Conservation (phyloP, 78 protist species). For the Dictyostelium intermedium region DNA sequence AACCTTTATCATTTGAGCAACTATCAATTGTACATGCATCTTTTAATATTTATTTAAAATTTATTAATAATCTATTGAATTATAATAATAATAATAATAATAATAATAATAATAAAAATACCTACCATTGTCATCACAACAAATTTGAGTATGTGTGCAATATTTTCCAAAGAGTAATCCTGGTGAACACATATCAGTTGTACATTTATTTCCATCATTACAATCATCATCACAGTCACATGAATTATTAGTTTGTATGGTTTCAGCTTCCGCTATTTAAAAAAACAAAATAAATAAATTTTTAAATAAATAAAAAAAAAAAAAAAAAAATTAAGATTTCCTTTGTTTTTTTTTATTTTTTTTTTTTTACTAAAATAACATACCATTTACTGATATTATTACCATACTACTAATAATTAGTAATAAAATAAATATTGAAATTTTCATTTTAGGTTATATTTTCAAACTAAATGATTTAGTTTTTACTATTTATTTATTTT, state of each 20-base stretch:
- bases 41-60: background rate
- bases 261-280: background rate
- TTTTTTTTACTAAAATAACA: background rate
- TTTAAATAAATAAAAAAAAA: background rate
- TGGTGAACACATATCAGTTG: background rate
- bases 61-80: background rate
- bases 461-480: background rate
- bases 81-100: background rate
- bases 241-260: background rate
- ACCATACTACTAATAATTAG: conserved; percentile 1
- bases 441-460: background rate
- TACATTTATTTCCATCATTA: conserved; percentile 26
- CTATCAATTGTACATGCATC: conserved; percentile 3
- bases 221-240: background rate
- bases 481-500: too few relatives aligned
- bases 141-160: background rate
- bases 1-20: background rate
- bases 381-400: background rate
- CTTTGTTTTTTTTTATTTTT: background rate
- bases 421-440: background rate
- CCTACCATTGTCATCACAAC: conserved; percentile 14
- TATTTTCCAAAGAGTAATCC: background rate
- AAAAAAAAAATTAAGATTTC: background rate
- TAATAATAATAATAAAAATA: background rate
- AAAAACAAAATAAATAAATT: too few relatives aligned